These are phyloP conservation scores for Mycena kentingensis DNA, from an alignment of 768 basidiomycete genomes.

Conservation along the genomic window DNA sequence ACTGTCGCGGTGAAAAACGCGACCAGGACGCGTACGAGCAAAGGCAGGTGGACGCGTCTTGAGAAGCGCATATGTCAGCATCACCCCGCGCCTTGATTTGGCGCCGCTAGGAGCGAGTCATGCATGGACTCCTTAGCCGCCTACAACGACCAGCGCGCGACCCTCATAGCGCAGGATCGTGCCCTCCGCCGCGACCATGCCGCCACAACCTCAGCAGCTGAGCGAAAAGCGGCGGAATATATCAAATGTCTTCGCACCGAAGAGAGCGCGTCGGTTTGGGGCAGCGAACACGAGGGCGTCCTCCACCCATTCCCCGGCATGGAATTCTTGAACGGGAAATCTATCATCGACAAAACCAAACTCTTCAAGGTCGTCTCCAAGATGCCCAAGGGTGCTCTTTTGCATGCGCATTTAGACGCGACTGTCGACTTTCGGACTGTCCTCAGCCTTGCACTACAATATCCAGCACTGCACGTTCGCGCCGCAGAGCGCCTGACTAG, in stretches of 20 bases:
- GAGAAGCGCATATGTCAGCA: background rate
- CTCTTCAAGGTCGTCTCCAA: slow-evolving; percentile 59
- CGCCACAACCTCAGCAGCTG: slow-evolving; percentile 35
- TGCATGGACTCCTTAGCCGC: slow-evolving; percentile 22
- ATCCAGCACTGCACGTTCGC: slow-evolving; percentile 64
- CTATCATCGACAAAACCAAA: slow-evolving; percentile 59
- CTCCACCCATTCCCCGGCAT: slow-evolving; percentile 75
- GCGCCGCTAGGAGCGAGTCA: background rate
- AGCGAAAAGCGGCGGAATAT: slow-evolving; percentile 57
- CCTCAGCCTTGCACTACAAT: slow-evolving; percentile 53
- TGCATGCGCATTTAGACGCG: slow-evolving; percentile 78
- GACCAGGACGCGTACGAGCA: slow-evolving; percentile 56
- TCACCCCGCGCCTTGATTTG: background rate
- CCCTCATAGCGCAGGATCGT: slow-evolving; percentile 47
- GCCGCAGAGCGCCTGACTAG: slow-evolving; percentile 41
- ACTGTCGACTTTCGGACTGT: slow-evolving; percentile 59
- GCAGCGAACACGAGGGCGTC: slow-evolving; percentile 41
- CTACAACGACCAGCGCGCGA: slow-evolving; percentile 35
- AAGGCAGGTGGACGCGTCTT: slow-evolving; percentile 32
- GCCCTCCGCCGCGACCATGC: slow-evolving; percentile 53
- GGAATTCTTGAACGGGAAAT: slow-evolving; percentile 71
- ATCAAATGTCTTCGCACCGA: slow-evolving; percentile 53
- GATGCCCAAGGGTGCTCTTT: slow-evolving; percentile 82
- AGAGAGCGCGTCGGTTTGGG: slow-evolving; percentile 66
- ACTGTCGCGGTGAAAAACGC: slow-evolving; percentile 77